Base-by-base conservation (phyloP, 768 basidiomycete species). In the Mycena epipterygia region DNA sequence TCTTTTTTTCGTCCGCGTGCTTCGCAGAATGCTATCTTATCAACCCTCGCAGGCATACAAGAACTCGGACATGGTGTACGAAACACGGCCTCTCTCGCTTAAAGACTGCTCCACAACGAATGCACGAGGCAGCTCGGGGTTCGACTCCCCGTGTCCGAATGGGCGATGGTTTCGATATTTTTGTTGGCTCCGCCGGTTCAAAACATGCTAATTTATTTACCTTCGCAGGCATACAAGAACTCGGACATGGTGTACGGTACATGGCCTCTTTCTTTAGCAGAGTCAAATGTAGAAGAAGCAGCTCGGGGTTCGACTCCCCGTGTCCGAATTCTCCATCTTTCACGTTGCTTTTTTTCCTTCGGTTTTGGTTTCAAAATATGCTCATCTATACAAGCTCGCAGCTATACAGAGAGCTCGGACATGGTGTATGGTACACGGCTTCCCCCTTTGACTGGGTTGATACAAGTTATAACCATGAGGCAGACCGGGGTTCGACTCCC, bases 111-210 rank as follows among this genome's bases (percentile, higher is more conserved):
- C n/a, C n/a, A n/a, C n/a, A n/a, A n/a, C n/a, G n/a, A n/a, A n/a
- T 30, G 8, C 35, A 6, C 32, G 53, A 55, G 35, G 53, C 33
- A 35, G 33, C 17, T n/a, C 53, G 35, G 53, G 53, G 53, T 55
- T 55, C 53, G 32, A 59, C 37, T 59, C 57, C 57, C 57, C 29
- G 58, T 59, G 42, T 59, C 58, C 19, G 29, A 44, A 46, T 59
- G 9, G 32, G 5, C 9, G 7, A n/a, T 2, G 33, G 5, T n/a
- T 11, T 33, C 33, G 23, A 6, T 17, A 5, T 37, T 55, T 55
- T 55, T 55, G 16, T 23, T 35, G n/a, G 21, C 32, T 12, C 35
- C 1, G 9, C 13, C 33, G 16, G 7, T 6, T 30, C 37, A n/a
- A 46, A 46, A 3, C 5, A 17, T 17, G 39, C 39, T 17, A 11